Conservation (phyloP, 768 basidiomycete species). For the Favolaschia claudopus region DNA sequence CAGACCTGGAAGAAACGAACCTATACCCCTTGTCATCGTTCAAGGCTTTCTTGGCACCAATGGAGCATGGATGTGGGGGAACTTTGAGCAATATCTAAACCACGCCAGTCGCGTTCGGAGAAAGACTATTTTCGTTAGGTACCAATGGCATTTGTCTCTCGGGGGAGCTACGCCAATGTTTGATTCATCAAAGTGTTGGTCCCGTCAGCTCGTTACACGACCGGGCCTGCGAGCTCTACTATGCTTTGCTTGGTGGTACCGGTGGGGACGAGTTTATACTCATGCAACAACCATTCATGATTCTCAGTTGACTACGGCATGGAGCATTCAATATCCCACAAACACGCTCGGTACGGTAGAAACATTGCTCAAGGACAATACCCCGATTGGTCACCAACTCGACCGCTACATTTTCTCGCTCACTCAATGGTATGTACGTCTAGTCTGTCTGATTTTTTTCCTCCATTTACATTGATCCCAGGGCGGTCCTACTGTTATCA, state of each 20-base stretch:
- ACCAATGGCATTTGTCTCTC: neutral
- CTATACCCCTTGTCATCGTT: constrained; percentile 52
- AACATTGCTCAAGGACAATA: constrained; percentile 48
- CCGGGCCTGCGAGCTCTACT: constrained; percentile 59
- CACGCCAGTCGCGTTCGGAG: constrained; percentile 26
- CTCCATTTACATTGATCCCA: constrained; percentile 19
- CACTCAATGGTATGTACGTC: constrained; percentile 51
- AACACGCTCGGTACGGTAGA: constrained; percentile 53
- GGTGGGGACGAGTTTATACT: constrained; percentile 32
- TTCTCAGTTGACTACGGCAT: constrained; percentile 55
- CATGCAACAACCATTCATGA: neutral
- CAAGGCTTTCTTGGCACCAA: constrained; percentile 54
- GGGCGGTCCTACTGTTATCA: constrained; percentile 57
- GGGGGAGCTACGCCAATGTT: neutral
- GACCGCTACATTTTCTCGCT: constrained; percentile 57
- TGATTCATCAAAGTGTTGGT: constrained; percentile 46
- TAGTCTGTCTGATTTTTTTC: neutral
- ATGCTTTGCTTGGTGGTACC: constrained; percentile 52
- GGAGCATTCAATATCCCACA: constrained; percentile 45
- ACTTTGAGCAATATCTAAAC: constrained; percentile 44
- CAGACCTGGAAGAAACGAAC: neutral
- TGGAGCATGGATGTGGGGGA: constrained; percentile 49
- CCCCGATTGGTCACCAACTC: constrained; percentile 50
- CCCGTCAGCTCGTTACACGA: constrained; percentile 62
- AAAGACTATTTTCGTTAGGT: constrained; percentile 31